Evolutionary conservation across 106 monocot species (phyloP).

Genomic region (Amphibolis antarctica): DNA sequence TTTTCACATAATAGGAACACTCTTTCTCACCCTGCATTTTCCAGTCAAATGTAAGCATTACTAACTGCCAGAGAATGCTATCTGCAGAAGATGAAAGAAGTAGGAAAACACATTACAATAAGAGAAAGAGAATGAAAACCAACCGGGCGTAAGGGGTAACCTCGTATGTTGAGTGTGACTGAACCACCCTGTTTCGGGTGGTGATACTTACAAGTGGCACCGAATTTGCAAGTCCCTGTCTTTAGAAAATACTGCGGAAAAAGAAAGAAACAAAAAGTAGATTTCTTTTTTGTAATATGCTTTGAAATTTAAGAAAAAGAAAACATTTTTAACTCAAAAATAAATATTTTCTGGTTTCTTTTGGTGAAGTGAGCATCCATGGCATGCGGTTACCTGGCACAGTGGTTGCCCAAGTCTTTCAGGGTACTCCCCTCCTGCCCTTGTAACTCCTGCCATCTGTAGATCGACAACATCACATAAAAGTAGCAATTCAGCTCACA

Average conservation of each 20-base stretch:
- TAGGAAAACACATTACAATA: not conserved
- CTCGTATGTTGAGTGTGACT: constrained; percentile 40
- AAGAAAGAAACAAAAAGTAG: not conserved
- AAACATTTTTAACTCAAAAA: not conserved
- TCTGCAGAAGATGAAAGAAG: not conserved
- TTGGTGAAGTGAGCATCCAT: too few species aligned
- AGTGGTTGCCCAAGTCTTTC: constrained; percentile 44
- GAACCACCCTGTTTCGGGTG: constrained; percentile 65
- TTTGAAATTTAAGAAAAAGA: not conserved
- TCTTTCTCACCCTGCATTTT: constrained; percentile 72
- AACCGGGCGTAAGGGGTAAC: constrained; percentile 74
- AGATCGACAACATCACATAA: not conserved
- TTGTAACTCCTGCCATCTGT: constrained; percentile 27
- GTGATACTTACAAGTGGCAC: constrained; percentile 85
- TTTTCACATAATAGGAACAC: constrained; percentile 74
- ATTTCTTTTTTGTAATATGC: not conserved
- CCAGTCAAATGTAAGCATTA: too few species aligned
- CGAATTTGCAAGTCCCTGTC: constrained; percentile 94
- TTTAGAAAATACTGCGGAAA: constrained; percentile 64
- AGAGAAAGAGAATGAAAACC: constrained; percentile 10
- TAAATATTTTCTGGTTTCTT: not conserved
- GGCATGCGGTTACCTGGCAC: constrained; percentile 35
- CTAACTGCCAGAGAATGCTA: not conserved
- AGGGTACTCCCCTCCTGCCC: constrained; percentile 37
- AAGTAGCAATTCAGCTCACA: not conserved